A percentile compares a stretch with the other conserved stretches of the same genome.
Evolutionary conservation across 495 filamentous ascomycete species (phyloP).

Genomic region (Pyrenopolyporus hunteri): DNA sequence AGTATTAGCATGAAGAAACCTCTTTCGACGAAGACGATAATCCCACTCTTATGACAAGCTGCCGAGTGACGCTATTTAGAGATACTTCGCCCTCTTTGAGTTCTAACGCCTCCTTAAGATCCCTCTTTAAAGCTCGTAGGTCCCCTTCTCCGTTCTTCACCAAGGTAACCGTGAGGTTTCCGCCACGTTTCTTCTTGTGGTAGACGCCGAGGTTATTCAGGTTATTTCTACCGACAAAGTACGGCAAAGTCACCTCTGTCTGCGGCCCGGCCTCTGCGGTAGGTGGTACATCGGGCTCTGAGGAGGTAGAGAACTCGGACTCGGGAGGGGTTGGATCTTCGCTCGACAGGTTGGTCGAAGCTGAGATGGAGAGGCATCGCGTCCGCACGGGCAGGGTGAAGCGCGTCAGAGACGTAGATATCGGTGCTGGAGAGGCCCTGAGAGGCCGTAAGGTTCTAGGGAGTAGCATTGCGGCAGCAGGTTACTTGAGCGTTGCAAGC

Average conservation of each 20-base stretch:
- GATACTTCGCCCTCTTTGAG: slow-evolving; percentile 41
- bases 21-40: neutral
- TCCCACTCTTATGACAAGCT: slow-evolving; percentile 64
- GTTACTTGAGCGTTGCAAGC: neutral
- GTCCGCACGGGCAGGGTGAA: slow-evolving; percentile 4
- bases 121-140: slow-evolving; percentile 57
- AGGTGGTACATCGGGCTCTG: neutral
- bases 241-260: slow-evolving; percentile 57
- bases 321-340: slow-evolving; percentile 14
- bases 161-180: slow-evolving; percentile 75
- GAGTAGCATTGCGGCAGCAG: slow-evolving; percentile 18
- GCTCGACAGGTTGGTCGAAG: neutral
- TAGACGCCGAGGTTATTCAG: slow-evolving; percentile 84
- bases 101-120: slow-evolving; percentile 40
- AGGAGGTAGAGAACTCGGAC: neutral
- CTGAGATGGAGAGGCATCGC: slow-evolving; percentile 16
- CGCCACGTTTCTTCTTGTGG: slow-evolving; percentile 71
- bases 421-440: neutral
- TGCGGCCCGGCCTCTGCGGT: neutral
- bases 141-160: slow-evolving; percentile 83
- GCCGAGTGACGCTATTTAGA: slow-evolving; percentile 60
- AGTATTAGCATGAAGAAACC: slow-evolving; percentile 4
- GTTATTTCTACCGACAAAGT: slow-evolving; percentile 73
- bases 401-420: slow-evolving; percentile 11
- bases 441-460: slow-evolving; percentile 23